Percentiles rank a stretch among this genome's conserved stretches.
phyloP scores from a whole-genome alignment of 208 protist species.

The Wallacemonas collosoma region DNA sequence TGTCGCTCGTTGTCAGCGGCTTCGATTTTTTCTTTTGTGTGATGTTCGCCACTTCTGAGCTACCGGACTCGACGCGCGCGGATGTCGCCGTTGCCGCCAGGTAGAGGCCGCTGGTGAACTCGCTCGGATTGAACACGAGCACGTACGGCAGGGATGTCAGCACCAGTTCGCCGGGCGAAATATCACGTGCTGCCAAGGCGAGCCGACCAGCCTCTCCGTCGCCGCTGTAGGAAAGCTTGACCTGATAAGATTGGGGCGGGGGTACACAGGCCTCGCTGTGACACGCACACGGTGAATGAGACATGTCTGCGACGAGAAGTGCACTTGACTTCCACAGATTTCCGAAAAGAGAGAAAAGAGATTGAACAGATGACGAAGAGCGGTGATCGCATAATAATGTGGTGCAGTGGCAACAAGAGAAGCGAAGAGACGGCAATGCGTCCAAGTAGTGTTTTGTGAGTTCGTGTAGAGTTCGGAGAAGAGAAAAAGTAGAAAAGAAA shows the following conservation, averaged over 20 bases:
- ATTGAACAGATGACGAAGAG: too few relatives aligned
- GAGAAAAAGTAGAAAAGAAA: conserved; percentile 24
- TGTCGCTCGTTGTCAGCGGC: too few relatives aligned
- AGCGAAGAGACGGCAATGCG: neutral
- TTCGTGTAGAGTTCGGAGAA: neutral
- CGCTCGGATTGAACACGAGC: conserved; percentile 48
- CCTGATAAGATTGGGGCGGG: conserved; percentile 31
- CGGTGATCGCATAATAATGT: too few relatives aligned
- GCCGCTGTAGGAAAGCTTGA: conserved; percentile 28
- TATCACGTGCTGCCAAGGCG: conserved; percentile 38
- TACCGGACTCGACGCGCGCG: neutral
- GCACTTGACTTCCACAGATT: too few relatives aligned
- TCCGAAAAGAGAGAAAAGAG: too few relatives aligned
- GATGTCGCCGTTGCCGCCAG: conserved; percentile 31
- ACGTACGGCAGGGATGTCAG: conserved; percentile 55
- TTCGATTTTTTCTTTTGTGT: conserved; percentile 10
- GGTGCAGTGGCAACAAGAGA: neutral
- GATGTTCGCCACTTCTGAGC: neutral
- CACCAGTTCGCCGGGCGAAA: conserved; percentile 64
- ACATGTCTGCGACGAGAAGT: neutral
- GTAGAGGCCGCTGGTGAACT: conserved; percentile 48
- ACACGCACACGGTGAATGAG: conserved; percentile 2
- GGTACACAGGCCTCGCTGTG: neutral
- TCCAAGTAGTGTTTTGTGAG: conserved; percentile 5
- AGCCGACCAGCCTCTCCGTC: conserved; percentile 54